Evolutionary conservation across 345 rosid genomes (phyloP), one percentile per base, ranked within the genome.

Genomic region (Isatis tinctoria): DNA sequence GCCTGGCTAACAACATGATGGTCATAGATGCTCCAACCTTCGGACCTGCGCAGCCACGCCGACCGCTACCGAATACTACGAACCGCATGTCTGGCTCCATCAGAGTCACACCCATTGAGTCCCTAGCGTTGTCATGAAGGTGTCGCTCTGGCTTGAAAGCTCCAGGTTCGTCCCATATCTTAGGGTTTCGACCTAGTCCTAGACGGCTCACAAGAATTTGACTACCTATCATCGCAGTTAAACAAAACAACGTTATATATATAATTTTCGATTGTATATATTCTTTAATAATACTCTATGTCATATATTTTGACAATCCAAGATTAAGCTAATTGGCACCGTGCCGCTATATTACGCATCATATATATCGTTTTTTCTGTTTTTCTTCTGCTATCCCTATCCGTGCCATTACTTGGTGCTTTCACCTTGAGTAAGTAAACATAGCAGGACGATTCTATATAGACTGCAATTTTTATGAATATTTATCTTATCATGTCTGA

Each of bases 1-100:
- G 78, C 76, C 90, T 84, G 0, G 85, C 87, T 14, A 86, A 67
- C 0, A 79, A 67, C 86, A 86, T 83, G 6, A 82, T 59, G 2
- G 83, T 73, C 79, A 86, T 83, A 0, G 76, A 35, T 41, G 84
- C 71, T 10, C 87, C 85, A 0, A 87, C 70, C 20, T 64, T 12
- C 1, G 61, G 16, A 0, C 70, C 80, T 18, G 41, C 41, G 49
- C 90, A 85, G 8, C 84, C 82, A 4, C 87, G 82, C 17, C 82
- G 64, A 8, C 87, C 89, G 0, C 77, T 80, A 74, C 84, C 65
- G n/a, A 85, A 86, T 0, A 75, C 60, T 1, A 86, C 59, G 36
- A 86, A 82, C 3, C 70, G 65, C 59, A 82, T 66, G 0, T 76
- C 79, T 3, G 76, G 69, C n/a, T 80, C 83, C 5, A 73, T 36